These are phyloP conservation scores for Pseudognaphalium luteoalbum DNA, from an alignment of 129 eudicot species.

Conservation along the genomic window DNA sequence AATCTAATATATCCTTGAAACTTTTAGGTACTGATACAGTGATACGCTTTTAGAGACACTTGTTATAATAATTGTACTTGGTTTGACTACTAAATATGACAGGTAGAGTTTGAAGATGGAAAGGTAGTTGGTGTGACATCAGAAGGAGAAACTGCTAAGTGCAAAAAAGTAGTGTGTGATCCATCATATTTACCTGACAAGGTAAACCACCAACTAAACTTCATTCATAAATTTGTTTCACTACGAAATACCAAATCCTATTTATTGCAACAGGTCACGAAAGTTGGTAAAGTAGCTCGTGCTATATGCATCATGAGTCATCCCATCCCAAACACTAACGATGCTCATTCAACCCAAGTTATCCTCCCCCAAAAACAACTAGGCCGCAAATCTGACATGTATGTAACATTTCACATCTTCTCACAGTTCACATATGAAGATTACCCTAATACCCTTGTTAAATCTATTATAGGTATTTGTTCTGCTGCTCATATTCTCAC, in stretches of 20 bases:
- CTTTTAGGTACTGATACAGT: neutral
- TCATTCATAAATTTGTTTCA: neutral
- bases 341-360: constrained; percentile 66
- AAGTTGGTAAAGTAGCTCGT: constrained; percentile 72
- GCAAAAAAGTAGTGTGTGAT: constrained; percentile 75
- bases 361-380: constrained; percentile 71
- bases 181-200: constrained; percentile 61
- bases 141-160: constrained; percentile 72
- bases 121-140: constrained; percentile 65
- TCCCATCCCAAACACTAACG: constrained; percentile 62
- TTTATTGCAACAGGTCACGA: constrained; percentile 46
- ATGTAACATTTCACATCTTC: constrained; percentile 5
- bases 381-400: constrained; percentile 74
- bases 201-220: constrained; percentile 29
- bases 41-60: constrained; percentile 4
- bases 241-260: neutral
- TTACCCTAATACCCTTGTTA: constrained; percentile 4
- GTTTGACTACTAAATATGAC: constrained; percentile 16
- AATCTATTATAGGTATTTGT: constrained; percentile 50
- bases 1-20: constrained; percentile 17
- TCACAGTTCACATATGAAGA: neutral
- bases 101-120: constrained; percentile 63
- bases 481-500: constrained; percentile 74
- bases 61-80: neutral
- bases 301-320: constrained; percentile 76